Evolutionary conservation across 768 basidiomycete species (phyloP), one percentile per base, ranked within the genome.

Genomic region (Saitozyma podzolica): DNA sequence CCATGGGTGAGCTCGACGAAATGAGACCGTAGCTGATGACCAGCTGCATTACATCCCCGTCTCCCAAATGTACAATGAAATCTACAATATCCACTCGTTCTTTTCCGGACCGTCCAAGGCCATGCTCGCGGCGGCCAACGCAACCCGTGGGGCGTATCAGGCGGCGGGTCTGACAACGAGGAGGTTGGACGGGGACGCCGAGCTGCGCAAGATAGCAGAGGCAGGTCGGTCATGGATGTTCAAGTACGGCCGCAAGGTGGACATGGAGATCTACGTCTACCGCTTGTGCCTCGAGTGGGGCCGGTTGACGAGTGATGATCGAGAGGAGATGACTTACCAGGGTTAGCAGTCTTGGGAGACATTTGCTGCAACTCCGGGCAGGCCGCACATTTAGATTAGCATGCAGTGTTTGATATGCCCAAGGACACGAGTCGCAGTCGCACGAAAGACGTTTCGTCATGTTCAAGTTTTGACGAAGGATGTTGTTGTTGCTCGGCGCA

Each of bases 191-290:
- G 89, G 89, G 5, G 91, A 95, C 73, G 81, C 82, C 37, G 84
- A 87, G 52, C 80, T 93, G 59, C 83, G 87, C 45, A 85, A 90
- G 68, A 95, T 98, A 45, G 94, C 95, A 0, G 82, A 87, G 49
- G 91, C 92, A 1, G 94, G 95, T n/a, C 88, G 92, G 73, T 85
- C 90, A 62, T 98, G 95, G 95, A 92, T 89, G 78, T 84, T 86
- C 70, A 89, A 86, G 0, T 84, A 91, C 17, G 91, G 91, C 37
- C 81, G 95, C 54, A 86, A 84, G 59, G 83, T 88, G 59, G 95
- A 97, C 81, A 92, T 96, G 90, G 91, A 97, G 85, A 89, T 92
- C 50, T 47, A 95, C 76, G 87, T 93, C 7, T 95, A 90, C 79
- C 84, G 93, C 68, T 81, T 95, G 19, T 89, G 89, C 67, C 79